Conservation (phyloP, 176 grass and related monocot species). For the Urochloa ruziziensis region DNA sequence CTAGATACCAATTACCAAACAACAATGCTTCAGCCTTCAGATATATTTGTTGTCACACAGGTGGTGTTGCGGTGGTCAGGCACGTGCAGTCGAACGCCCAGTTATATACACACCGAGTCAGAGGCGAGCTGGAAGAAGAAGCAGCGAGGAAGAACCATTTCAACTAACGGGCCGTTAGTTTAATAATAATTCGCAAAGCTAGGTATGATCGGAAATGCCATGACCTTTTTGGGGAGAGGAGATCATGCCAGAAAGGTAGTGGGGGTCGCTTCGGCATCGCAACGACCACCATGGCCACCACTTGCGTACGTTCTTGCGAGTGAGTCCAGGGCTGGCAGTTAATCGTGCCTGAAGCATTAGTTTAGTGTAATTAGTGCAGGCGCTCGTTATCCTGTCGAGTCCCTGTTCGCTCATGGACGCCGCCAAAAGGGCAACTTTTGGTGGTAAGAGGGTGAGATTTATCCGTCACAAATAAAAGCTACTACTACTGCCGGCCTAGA, state of each 20-base stretch:
- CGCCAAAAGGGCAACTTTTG: not conserved
- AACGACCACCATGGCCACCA: constrained; percentile 29
- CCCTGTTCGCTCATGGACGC: not conserved
- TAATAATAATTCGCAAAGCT: not conserved
- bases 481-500: not conserved
- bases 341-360: constrained; percentile 48
- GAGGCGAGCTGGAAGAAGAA: not conserved
- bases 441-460: not conserved
- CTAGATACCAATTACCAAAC: too few relatives aligned
- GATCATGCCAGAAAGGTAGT: not conserved
- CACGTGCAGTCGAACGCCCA: not conserved
- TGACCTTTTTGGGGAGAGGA: constrained; percentile 9
- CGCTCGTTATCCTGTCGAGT: constrained; percentile 29
- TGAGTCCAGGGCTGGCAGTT: constrained; percentile 33
- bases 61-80: not conserved
- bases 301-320: not conserved
- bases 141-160: not conserved
- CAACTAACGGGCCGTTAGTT: not conserved
- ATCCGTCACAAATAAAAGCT: not conserved
- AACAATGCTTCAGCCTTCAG: not conserved
- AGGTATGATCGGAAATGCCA: constrained; percentile 2
- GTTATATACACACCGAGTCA: not conserved
- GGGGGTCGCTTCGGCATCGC: constrained; percentile 53
- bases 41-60: not conserved
- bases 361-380: constrained; percentile 21